These are phyloP conservation scores for Tetrahymena thermophila DNA, from an alignment of 73 alveolate species.

Conservation along the genomic window DNA sequence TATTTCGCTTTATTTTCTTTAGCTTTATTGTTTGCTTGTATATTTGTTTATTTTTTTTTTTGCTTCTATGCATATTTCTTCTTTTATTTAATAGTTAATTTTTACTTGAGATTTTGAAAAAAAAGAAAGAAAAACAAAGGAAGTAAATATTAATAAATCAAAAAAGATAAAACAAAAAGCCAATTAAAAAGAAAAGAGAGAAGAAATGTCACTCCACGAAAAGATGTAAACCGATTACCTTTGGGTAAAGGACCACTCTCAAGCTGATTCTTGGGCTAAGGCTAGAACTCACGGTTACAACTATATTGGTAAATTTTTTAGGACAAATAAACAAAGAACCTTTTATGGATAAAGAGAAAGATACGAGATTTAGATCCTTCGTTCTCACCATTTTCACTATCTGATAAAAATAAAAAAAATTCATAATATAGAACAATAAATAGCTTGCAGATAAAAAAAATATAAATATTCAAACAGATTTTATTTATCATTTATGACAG, in stretches of 20 bases:
- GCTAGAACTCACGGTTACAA: conserved; percentile 35
- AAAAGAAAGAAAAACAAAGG: background rate
- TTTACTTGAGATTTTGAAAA: background rate
- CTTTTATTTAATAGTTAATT: background rate
- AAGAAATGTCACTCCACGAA: conserved; percentile 37
- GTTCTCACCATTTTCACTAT: background rate
- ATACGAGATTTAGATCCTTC: conserved; percentile 12
- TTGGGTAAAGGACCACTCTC: conserved; percentile 37
- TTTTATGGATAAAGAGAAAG: conserved; percentile 23
- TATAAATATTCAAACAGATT: background rate
- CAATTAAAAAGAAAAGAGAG: conserved; percentile 18
- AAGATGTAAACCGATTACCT: conserved; percentile 40
- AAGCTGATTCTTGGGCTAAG: conserved; percentile 33
- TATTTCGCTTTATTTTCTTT: background rate
- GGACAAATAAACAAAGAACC: background rate
- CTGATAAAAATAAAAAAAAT: background rate
- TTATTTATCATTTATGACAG: background rate
- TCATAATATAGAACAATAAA: background rate
- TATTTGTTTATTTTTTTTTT: background rate
- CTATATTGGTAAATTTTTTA: conserved; percentile 20
- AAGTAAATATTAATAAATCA: background rate
- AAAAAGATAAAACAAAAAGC: background rate
- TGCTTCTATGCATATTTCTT: background rate
- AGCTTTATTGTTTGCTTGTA: background rate
- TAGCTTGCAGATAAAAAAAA: background rate